Conservation (phyloP, 2,329 filamentous ascomycete genomes). For the Metarhizium sp. region DNA sequence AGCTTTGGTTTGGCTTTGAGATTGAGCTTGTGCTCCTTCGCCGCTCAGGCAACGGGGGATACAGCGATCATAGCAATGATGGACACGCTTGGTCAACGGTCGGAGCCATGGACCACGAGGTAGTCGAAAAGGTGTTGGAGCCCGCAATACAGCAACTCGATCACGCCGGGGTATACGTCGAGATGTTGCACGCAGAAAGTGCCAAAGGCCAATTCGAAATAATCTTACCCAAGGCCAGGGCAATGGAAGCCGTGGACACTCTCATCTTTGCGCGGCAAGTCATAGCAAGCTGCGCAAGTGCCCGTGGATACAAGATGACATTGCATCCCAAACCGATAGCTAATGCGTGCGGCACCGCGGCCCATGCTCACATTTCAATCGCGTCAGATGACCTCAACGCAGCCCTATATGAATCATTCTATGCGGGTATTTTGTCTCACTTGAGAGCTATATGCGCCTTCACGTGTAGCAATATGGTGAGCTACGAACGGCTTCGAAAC, state of each 20-base stretch:
- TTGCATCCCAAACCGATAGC: constrained; percentile 63
- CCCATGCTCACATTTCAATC: constrained; percentile 63
- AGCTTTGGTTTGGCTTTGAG: constrained; percentile 67
- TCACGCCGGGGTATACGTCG: constrained; percentile 53
- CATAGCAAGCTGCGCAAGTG: constrained; percentile 53
- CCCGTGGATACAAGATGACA: constrained; percentile 56
- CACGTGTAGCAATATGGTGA: constrained; percentile 53
- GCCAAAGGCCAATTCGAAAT: constrained; percentile 71
- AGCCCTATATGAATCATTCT: constrained; percentile 53
- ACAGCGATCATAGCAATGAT: constrained; percentile 38
- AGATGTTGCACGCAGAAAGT: constrained; percentile 68
- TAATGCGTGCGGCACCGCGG: constrained; percentile 50
- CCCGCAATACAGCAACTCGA: constrained; percentile 55
- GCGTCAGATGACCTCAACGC: constrained; percentile 29
- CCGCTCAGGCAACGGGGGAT: constrained; percentile 25
- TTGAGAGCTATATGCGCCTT: constrained; percentile 60
- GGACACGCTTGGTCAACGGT: constrained; percentile 66
- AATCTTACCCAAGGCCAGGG: constrained; percentile 52
- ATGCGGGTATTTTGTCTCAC: constrained; percentile 60
- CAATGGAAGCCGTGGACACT: constrained; percentile 60
- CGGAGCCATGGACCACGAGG: constrained; percentile 50
- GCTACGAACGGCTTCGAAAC: constrained; percentile 60
- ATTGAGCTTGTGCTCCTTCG: constrained; percentile 68
- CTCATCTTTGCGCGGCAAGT: constrained; percentile 63
- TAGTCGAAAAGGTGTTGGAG: constrained; percentile 48